These are phyloP conservation scores for Phaeophleospora eucalypticola DNA, from an alignment of 2,329 filamentous ascomycete genomes.

Conservation along the genomic window DNA sequence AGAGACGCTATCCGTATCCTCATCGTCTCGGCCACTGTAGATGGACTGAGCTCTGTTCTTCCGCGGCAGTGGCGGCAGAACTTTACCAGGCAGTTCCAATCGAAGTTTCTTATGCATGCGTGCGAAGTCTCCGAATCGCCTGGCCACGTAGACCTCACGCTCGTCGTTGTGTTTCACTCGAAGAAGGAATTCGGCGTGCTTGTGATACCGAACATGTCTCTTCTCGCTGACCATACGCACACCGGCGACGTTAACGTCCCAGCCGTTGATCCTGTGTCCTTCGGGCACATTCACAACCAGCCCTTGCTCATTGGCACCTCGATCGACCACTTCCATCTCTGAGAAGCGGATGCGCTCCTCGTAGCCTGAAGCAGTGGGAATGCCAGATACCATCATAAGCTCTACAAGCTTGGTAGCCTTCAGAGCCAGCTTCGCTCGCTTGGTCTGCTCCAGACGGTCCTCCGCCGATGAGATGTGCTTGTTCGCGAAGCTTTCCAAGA, in stretches of 20 bases:
- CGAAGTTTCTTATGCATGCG: slow-evolving; percentile 74
- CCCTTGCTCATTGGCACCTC: slow-evolving; percentile 85
- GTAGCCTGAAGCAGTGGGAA: slow-evolving; percentile 92
- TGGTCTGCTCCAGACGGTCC: slow-evolving; percentile 92
- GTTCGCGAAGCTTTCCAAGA: slow-evolving; percentile 92
- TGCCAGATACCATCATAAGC: slow-evolving; percentile 98
- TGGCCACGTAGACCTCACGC: slow-evolving; percentile 72
- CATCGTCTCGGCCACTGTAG: slow-evolving; percentile 51
- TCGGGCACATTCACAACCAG: slow-evolving; percentile 83
- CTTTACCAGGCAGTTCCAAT: slow-evolving; percentile 83
- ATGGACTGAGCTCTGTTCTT: slow-evolving; percentile 84
- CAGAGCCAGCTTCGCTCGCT: slow-evolving; percentile 81
- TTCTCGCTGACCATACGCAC: slow-evolving; percentile 78
- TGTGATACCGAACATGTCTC: slow-evolving; percentile 82
- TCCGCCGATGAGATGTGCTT: slow-evolving; percentile 97
- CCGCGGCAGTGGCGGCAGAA: slow-evolving; percentile 77
- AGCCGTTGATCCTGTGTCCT: slow-evolving; percentile 87
- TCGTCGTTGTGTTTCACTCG: slow-evolving; percentile 75
- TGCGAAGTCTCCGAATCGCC: slow-evolving; percentile 84
- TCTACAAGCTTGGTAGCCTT: slow-evolving; percentile 96
- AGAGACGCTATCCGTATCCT: slow-evolving; percentile 76
- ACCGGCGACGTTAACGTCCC: slow-evolving; percentile 93
- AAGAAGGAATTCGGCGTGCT: slow-evolving; percentile 89
- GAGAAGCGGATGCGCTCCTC: slow-evolving; percentile 96
- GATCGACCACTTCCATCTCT: slow-evolving; percentile 93